Conservation (phyloP, 257 asterid species). For the Salvia hispanica region DNA sequence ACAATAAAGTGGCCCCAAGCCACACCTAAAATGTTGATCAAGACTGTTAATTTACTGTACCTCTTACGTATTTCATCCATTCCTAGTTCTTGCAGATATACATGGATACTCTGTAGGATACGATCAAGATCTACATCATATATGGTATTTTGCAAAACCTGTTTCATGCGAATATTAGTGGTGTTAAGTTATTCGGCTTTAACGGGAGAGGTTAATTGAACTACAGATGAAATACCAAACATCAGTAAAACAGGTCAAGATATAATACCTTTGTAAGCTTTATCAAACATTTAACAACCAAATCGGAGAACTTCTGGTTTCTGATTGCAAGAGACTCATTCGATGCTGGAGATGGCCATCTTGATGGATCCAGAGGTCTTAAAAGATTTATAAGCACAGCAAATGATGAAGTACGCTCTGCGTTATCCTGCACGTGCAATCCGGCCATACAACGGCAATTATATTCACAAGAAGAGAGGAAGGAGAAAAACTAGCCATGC, state of each 20-base stretch:
- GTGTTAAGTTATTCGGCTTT: constrained; percentile 3
- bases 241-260: constrained; percentile 12
- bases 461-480: background rate
- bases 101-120: constrained; percentile 93
- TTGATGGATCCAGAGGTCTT: constrained; percentile 92
- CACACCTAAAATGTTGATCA: constrained; percentile 3
- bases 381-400: constrained; percentile 88
- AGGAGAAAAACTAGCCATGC: background rate
- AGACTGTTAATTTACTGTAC: constrained; percentile 39
- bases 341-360: constrained; percentile 93
- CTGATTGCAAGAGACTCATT: constrained; percentile 72
- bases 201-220: constrained; percentile 11
- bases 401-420: constrained; percentile 93
- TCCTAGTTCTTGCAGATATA: constrained; percentile 92
- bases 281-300: constrained; percentile 96
- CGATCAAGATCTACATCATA: constrained; percentile 93
- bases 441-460: constrained; percentile 25
- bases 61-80: constrained; percentile 98
- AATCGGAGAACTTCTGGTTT: constrained; percentile 95
- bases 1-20: background rate
- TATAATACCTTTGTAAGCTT: constrained; percentile 90
- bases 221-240: constrained; percentile 3
- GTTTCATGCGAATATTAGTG: constrained; percentile 32
- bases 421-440: constrained; percentile 70
- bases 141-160: constrained; percentile 97